Percentiles rank a stretch among this genome's conserved stretches.
These are phyloP conservation scores for Cenchrus fungigraminus DNA, from an alignment of 176 grass and related monocot genomes.

Conservation along the genomic window DNA sequence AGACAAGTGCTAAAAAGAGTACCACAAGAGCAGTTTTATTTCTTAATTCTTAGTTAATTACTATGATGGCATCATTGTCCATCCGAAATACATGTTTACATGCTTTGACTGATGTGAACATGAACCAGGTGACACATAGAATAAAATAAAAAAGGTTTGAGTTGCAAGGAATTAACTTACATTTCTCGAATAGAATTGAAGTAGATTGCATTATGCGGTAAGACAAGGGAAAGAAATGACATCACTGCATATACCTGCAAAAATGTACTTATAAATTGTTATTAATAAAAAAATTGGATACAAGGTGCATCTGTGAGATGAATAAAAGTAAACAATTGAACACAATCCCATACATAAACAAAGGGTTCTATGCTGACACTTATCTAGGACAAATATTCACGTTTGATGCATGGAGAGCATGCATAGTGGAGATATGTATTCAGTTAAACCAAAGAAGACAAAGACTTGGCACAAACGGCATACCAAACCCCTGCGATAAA, in stretches of 20 bases:
- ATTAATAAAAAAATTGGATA: slow-evolving; percentile 10
- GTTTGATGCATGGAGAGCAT: background rate
- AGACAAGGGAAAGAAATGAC: slow-evolving; percentile 83
- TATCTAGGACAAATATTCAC: background rate
- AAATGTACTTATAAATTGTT: slow-evolving; percentile 14
- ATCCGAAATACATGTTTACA: slow-evolving; percentile 4
- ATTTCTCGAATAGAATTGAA: slow-evolving; percentile 88
- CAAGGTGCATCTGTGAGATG: background rate
- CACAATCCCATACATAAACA: background rate
- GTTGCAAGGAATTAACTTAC: slow-evolving; percentile 51
- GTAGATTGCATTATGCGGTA: slow-evolving; percentile 64
- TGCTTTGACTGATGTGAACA: background rate
- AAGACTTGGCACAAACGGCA: background rate
- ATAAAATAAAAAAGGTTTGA: slow-evolving; percentile 9
- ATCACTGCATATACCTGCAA: slow-evolving; percentile 89
- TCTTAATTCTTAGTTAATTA: background rate
- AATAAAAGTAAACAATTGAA: background rate
- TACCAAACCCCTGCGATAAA: background rate
- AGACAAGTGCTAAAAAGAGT: background rate
- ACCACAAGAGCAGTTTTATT: background rate
- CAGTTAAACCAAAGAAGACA: background rate
- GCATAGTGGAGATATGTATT: background rate
- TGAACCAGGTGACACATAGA: background rate
- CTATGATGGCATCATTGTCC: background rate
- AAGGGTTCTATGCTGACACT: background rate